These are phyloP conservation scores for Rhododendron molle DNA, from an alignment of 148 eudicot species.

Conservation along the genomic window DNA sequence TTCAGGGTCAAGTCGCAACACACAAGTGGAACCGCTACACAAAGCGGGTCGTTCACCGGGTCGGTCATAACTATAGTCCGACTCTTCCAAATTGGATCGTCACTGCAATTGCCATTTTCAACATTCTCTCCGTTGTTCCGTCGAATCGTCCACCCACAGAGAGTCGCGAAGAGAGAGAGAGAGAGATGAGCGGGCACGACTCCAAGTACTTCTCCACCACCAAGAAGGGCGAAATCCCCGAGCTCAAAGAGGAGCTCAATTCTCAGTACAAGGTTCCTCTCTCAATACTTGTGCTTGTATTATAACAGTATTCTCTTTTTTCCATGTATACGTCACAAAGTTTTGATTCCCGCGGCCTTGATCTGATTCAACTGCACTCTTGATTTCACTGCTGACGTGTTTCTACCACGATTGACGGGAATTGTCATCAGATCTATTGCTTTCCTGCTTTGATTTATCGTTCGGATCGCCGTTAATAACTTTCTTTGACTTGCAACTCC, in stretches of 20 bases:
- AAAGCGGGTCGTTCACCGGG: neutral
- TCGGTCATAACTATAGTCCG: neutral
- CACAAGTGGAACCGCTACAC: neutral
- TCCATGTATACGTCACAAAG: neutral
- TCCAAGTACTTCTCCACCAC: slow-evolving; percentile 99
- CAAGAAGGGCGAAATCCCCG: slow-evolving; percentile 98
- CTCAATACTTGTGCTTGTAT: neutral
- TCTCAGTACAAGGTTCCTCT: slow-evolving; percentile 88
- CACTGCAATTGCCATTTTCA: neutral
- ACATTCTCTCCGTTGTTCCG: neutral
- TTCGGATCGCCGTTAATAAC: neutral
- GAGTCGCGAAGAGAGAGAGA: slow-evolving; percentile 14
- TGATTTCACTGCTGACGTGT: slow-evolving; percentile 3
- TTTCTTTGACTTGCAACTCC: neutral
- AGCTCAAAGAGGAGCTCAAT: slow-evolving; percentile 98
- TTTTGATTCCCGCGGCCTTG: neutral
- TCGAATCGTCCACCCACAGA: slow-evolving; percentile 6
- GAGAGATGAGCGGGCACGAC: slow-evolving; percentile 93
- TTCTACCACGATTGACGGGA: neutral
- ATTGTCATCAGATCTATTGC: slow-evolving; percentile 5
- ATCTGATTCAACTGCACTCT: slow-evolving; percentile 6
- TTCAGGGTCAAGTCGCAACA: neutral
- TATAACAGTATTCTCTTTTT: neutral
- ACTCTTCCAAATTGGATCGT: neutral
- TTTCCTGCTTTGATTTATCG: neutral